phyloP scores from a whole-genome alignment of 176 grass and related monocot species.

The Oryza punctata region DNA sequence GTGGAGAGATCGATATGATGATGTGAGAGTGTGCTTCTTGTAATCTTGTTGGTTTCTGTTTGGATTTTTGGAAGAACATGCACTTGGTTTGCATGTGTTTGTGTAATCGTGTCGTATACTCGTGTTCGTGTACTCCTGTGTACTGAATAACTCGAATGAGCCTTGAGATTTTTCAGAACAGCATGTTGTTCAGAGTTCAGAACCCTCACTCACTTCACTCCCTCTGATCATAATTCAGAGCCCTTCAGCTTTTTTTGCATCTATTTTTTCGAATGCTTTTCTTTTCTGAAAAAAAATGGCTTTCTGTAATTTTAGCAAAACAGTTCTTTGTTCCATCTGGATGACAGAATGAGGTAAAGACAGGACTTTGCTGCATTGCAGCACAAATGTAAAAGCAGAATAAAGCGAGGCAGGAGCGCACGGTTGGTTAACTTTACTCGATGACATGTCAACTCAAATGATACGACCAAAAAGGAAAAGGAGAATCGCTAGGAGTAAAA shows the following conservation, averaged over 20 bases:
- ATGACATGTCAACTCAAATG: slow-evolving; percentile 40
- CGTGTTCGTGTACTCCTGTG: not conserved
- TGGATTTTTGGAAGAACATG: not conserved
- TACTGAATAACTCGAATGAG: slow-evolving; percentile 35
- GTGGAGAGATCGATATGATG: not conserved
- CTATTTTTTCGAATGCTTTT: not conserved
- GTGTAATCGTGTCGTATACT: not conserved
- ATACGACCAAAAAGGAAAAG: slow-evolving; percentile 43
- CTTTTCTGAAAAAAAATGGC: not conserved
- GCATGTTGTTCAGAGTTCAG: not conserved
- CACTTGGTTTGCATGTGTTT: slow-evolving; percentile 3
- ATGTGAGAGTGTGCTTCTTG: not conserved
- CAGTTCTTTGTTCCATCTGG: slow-evolving; percentile 11
- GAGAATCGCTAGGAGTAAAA: not conserved
- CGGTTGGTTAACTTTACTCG: slow-evolving; percentile 32
- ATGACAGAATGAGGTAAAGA: slow-evolving; percentile 33
- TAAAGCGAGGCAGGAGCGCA: slow-evolving; percentile 32
- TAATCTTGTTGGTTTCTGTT: not conserved
- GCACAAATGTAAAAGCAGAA: slow-evolving; percentile 16
- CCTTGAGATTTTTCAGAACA: not conserved
- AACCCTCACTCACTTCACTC: not conserved
- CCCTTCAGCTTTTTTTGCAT: not conserved
- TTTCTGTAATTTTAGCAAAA: not conserved
- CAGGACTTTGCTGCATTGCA: slow-evolving; percentile 15
- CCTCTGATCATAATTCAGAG: not conserved